Base-by-base conservation (phyloP, 192 early-diverging fungal genomes). In the Dissophora globulifera region DNA sequence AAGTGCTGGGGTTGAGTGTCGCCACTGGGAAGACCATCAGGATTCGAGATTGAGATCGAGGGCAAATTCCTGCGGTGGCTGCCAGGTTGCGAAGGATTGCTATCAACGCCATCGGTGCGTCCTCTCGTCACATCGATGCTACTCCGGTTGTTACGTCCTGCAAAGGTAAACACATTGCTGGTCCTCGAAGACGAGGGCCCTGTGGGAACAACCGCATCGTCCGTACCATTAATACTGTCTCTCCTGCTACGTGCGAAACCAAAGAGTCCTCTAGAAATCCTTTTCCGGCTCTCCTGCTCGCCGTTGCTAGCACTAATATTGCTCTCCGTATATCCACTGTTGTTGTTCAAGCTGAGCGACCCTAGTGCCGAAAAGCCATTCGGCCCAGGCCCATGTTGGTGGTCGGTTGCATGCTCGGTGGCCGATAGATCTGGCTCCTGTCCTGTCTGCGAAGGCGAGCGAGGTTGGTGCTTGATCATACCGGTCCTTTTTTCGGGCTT, bases 1-100 rank as follows among this genome's bases (percentile, higher is more conserved):
- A 60, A 42, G 16, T 48, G 48, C 11, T 62, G 61, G 22, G 41
- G 62, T 2, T 7, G 2, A 4, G 33, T 11, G 8, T 40, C 41
- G 8, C 15, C 41, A 5, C 56, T n/a, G n/a, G n/a, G n/a, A n/a
- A n/a, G n/a, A n/a, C n/a, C 49, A 13, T 66, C 55, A 43, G 65
- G 42, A 10, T 42, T 56, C 13, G 69, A 72, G 50, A 75, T 58
- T 0, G 71, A 75, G 11, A 75, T 75, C 6, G 62, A 75, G 0
- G 71, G 71, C 16, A 75, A 50, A 38, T 75, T 60, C 1, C 69
- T 54, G 3, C 56, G 54, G 48, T 75, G 71, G 11, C 69, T 59
- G 1, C 10, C 23, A 16, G 19, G 40, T 19, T 42, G 22, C n/a
- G n/a, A n/a, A n/a, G n/a, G n/a, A n/a, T 17, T 46, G 6, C 30